phyloP scores from a whole-genome alignment of 179 eudicot species.

The Gypsophila paniculata region DNA sequence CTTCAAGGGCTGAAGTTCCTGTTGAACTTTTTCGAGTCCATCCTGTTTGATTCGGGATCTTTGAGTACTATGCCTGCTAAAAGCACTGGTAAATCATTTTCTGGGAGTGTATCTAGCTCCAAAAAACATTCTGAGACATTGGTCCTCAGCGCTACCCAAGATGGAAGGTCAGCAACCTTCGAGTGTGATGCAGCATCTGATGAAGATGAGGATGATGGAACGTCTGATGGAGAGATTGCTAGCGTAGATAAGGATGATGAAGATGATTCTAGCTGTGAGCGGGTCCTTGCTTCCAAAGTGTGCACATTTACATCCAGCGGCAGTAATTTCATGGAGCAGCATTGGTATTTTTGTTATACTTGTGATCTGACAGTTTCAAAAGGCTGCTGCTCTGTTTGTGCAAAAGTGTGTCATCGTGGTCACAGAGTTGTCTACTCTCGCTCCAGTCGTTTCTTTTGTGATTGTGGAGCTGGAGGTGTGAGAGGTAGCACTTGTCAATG shows the following conservation, averaged over 20 bases:
- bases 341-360: slow-evolving; percentile 98
- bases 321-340: slow-evolving; percentile 99
- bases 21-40: slow-evolving; percentile 57
- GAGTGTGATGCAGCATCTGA: slow-evolving; percentile 99
- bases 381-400: slow-evolving; percentile 99
- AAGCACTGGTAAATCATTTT: slow-evolving; percentile 46
- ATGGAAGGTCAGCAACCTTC: slow-evolving; percentile 59
- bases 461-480: slow-evolving; percentile 99
- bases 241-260: slow-evolving; percentile 93
- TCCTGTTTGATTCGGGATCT: slow-evolving; percentile 68
- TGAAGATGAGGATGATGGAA: slow-evolving; percentile 99
- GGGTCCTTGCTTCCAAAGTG: slow-evolving; percentile 92
- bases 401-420: slow-evolving; percentile 98
- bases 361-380: slow-evolving; percentile 97
- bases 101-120: slow-evolving; percentile 52
- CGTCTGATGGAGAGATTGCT: slow-evolving; percentile 92
- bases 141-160: slow-evolving; percentile 68
- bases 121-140: slow-evolving; percentile 65
- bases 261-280: slow-evolving; percentile 85
- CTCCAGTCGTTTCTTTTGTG: slow-evolving; percentile 97
- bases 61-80: slow-evolving; percentile 38
- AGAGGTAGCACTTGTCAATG: slow-evolving; percentile 97
- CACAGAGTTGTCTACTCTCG: slow-evolving; percentile 99
- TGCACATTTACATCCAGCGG: slow-evolving; percentile 99
- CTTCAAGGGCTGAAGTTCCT: slow-evolving; percentile 85